Evolutionary conservation across 805 yeast species (phyloP), one percentile per base, ranked within the genome.

Genomic region (Zygosaccharomyces gambellarensis): DNA sequence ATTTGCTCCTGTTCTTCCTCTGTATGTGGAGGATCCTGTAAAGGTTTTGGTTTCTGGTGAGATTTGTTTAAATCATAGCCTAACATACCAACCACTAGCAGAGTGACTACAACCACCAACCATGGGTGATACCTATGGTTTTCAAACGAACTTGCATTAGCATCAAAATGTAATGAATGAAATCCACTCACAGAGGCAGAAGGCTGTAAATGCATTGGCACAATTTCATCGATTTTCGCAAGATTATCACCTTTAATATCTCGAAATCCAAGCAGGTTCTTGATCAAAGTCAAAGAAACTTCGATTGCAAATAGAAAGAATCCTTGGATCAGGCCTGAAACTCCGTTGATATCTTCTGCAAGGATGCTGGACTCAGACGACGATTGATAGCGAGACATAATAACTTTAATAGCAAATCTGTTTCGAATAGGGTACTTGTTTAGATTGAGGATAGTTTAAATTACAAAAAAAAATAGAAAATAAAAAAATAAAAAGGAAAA

Each of bases 341-440:
- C 3, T 9, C 10, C n/a, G 7, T 9, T 10, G 6, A 12, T 30
- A 28, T 40, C 9, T 8, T 2, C 23, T 2, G 12, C 14, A 12
- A 4, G 27, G n/a, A 7, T 5, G 12, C 11, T 14, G 14, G 45
- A n/a, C 27, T 42, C 29, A 9, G 38, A 8, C 3, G 11, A 9
- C 14, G 36, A 30, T 42, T 42, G 36, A 42, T 30, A 42, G 29
- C 45, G 17, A 30, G 8, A 21, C 36, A 30, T 30, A 9, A 34
- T 42, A 25, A 25, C 28, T 25, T 29, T 25, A 19, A 21, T 42
- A 30, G 45, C 45, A 27, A 42, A 39, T 39, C 21, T 39, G n/a
- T 4, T 39, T 23, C 9, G 28, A 6, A 25, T 5, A 25, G 6
- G 28, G 28, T 8, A 8, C 28, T 25, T 25, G 9, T 2, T 8